These are phyloP conservation scores for Diaporthe amygdali DNA, from an alignment of 2,329 filamentous ascomycete species.

Conservation along the genomic window DNA sequence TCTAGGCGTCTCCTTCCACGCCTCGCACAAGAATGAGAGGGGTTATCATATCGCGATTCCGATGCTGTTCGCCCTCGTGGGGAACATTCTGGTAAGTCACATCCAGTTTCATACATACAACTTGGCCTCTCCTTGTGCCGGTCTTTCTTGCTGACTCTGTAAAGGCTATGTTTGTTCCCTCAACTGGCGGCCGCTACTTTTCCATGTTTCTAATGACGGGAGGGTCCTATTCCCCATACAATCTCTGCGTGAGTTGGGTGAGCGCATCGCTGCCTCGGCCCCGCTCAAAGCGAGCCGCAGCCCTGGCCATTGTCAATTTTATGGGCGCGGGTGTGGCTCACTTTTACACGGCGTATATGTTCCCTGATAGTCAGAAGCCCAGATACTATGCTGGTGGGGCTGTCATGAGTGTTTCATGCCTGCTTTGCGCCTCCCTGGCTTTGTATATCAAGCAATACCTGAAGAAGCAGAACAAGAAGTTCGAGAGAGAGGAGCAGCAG, in stretches of 20 bases:
- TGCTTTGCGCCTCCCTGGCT: slow-evolving; percentile 31
- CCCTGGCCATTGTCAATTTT: slow-evolving; percentile 33
- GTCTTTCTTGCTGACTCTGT: neutral
- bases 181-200: slow-evolving; percentile 17
- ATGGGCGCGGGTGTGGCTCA: slow-evolving; percentile 31
- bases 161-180: slow-evolving; percentile 14
- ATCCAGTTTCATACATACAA: neutral
- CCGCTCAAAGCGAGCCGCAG: slow-evolving; percentile 29
- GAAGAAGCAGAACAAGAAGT: slow-evolving; percentile 30
- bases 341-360: slow-evolving; percentile 38
- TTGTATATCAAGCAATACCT: slow-evolving; percentile 36
- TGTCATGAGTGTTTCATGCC: slow-evolving; percentile 33
- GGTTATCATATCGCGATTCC: slow-evolving; percentile 32
- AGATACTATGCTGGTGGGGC: slow-evolving; percentile 35
- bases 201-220: slow-evolving; percentile 30
- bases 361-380: slow-evolving; percentile 36
- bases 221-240: slow-evolving; percentile 27
- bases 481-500: slow-evolving; percentile 30
- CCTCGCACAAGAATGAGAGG: slow-evolving; percentile 29
- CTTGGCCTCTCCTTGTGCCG: neutral
- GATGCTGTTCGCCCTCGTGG: slow-evolving; percentile 29
- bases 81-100: neutral
- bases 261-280: slow-evolving; percentile 32
- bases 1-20: slow-evolving; percentile 30
- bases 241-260: slow-evolving; percentile 28